Evolutionary conservation across 345 rosid genomes (phyloP), one percentile per base, ranked within the genome.

Genomic region (Noccaea caerulescens): DNA sequence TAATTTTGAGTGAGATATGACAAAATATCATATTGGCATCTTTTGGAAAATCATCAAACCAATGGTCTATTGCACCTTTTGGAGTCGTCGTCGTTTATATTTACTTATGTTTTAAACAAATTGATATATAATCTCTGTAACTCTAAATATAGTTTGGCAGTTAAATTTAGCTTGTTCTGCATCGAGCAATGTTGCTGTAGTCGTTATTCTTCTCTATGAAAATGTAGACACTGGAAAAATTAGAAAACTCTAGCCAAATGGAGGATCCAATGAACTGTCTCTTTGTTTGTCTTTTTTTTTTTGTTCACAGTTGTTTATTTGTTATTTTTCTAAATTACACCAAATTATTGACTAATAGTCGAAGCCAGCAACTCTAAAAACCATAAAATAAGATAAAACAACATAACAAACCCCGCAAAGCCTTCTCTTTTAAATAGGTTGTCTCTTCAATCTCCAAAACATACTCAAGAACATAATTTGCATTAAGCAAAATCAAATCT

Each of bases 331-430:
- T 14, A 51, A 30, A 8, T 14, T 20, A 30, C 77, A 58, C 46
- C 60, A 41, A 66, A 42, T 10, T 67, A 50, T 47, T 73, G 57
- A 73, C 71, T 72, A 65, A 65, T 30, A 65, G 16, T 18, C 23
- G 11, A 16, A 16, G 18, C 18, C 8, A 50, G 6, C 25, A 73
- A 66, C 36, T 33, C 58, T 2, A 57, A 32, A 73, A 58, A 49
- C 67, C 39, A n/a, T 57, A 23, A 8, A 18, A 46, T 16, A 16
- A 16, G 1, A 54, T 6, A 37, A 32, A 12, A 33, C 16, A 32
- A 2, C n/a, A 13, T 41, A 73, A 72, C 36, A 27, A 72, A 45
- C 61, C 37, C 1, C 6, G 2, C 18, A 16, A 60, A 42, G 55
- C 45, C 18, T 16, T 16, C 27, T 72, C 11, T 47, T 39, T 7